Conservation (phyloP, 1,139 yeast species). For the Arxiozyma telluris region DNA sequence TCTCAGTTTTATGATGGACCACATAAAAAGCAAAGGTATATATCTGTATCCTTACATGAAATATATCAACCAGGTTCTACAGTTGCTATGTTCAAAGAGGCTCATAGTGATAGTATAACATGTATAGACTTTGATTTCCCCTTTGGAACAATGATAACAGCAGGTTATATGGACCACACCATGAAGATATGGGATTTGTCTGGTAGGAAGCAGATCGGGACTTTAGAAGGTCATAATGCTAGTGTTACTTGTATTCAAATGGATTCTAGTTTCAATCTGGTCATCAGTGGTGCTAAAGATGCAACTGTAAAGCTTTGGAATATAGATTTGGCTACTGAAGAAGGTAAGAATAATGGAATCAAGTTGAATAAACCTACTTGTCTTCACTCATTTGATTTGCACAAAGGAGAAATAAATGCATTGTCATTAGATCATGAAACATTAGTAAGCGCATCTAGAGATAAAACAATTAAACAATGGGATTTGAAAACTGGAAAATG, state of each 20-base stretch:
- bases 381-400: slow-evolving; percentile 48
- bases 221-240: slow-evolving; percentile 46
- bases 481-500: slow-evolving; percentile 69
- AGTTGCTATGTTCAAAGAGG: slow-evolving; percentile 4
- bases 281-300: slow-evolving; percentile 57
- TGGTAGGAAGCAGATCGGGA: slow-evolving; percentile 40
- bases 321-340: slow-evolving; percentile 28
- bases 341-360: slow-evolving; percentile 20
- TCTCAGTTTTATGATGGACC: slow-evolving; percentile 7
- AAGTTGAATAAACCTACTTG: slow-evolving; percentile 20
- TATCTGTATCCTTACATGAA: slow-evolving; percentile 4
- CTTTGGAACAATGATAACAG: slow-evolving; percentile 66
- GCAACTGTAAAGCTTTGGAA: slow-evolving; percentile 56
- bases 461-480: slow-evolving; percentile 69
- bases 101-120: slow-evolving; percentile 37
- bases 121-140: slow-evolving; percentile 58
- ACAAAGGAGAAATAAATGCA: slow-evolving; percentile 56
- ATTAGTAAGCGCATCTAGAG: slow-evolving; percentile 86
- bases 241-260: slow-evolving; percentile 49
- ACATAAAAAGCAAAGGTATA: slow-evolving; percentile 5
- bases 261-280: slow-evolving; percentile 34
- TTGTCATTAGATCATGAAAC: slow-evolving; percentile 49
- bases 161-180: slow-evolving; percentile 64
- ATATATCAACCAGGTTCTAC: slow-evolving; percentile 5
- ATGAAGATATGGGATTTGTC: slow-evolving; percentile 77